These are phyloP conservation scores for Yamadazyma pseudoaaseri DNA, from an alignment of 1,139 yeast species.

Conservation along the genomic window DNA sequence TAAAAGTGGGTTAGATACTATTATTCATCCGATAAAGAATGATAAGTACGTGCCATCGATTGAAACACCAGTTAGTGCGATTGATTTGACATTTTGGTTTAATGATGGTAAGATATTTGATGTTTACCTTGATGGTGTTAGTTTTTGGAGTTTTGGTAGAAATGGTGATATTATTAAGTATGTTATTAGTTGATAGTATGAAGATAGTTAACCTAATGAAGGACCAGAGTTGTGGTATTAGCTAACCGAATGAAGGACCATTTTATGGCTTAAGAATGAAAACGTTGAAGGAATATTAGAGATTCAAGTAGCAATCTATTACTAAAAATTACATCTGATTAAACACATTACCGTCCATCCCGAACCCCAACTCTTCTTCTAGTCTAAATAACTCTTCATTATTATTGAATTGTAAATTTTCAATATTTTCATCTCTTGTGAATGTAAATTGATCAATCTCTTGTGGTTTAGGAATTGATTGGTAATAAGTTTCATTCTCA, in stretches of 20 bases:
- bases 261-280: too few relatives aligned
- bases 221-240: background rate
- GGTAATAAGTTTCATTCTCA: slow-evolving; percentile 30
- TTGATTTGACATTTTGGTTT: slow-evolving; percentile 34
- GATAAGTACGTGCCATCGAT: slow-evolving; percentile 43
- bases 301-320: background rate
- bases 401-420: slow-evolving; percentile 9
- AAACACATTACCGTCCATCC: slow-evolving; percentile 41
- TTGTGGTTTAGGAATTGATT: slow-evolving; percentile 47
- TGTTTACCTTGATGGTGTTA: slow-evolving; percentile 33
- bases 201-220: too few relatives aligned
- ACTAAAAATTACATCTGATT: slow-evolving; percentile 10
- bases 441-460: slow-evolving; percentile 43
- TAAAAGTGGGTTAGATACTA: slow-evolving; percentile 18
- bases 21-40: slow-evolving; percentile 39
- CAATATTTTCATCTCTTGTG: slow-evolving; percentile 15
- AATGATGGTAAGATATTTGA: slow-evolving; percentile 47
- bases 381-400: slow-evolving; percentile 34
- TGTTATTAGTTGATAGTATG: slow-evolving; percentile 12
- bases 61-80: slow-evolving; percentile 33
- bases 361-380: slow-evolving; percentile 49
- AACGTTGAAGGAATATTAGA: background rate
- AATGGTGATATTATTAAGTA: slow-evolving; percentile 52
- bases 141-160: slow-evolving; percentile 52
- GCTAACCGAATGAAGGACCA: too few relatives aligned